phyloP scores from a whole-genome alignment of 2,329 filamentous ascomycete species.

The Botrytis aclada region DNA sequence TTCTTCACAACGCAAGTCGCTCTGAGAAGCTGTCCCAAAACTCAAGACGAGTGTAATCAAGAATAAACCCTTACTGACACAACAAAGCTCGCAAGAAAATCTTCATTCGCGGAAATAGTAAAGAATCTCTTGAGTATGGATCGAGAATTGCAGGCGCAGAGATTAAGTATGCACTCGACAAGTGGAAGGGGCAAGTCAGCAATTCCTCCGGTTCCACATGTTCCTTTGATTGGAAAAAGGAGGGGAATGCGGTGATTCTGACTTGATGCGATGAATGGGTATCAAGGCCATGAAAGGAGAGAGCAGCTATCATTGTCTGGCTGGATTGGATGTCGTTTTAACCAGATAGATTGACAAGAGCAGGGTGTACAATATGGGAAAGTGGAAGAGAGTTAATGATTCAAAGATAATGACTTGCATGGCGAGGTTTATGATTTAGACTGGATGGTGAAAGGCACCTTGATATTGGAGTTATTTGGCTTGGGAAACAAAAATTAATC shows the following conservation, averaged over 20 bases:
- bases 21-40: not conserved
- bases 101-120: not conserved
- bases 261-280: not conserved
- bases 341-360: not conserved
- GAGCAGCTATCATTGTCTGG: not conserved
- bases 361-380: not conserved
- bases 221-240: not conserved
- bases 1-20: not conserved
- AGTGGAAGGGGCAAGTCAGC: not conserved
- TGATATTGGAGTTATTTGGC: not conserved
- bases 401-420: not conserved
- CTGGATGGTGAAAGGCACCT: no score
- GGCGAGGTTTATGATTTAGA: not conserved
- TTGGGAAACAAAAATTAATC: no score
- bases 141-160: not conserved
- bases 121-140: conserved; percentile 1
- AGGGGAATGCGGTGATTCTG: not conserved
- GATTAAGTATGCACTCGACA: not conserved
- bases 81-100: not conserved
- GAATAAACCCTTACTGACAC: not conserved
- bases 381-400: not conserved
- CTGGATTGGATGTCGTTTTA: not conserved
- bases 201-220: not conserved
- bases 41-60: no score
- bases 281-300: not conserved